Evolutionary conservation across 208 protist genomes (phyloP).

Genomic region (Crithidia bombi): DNA sequence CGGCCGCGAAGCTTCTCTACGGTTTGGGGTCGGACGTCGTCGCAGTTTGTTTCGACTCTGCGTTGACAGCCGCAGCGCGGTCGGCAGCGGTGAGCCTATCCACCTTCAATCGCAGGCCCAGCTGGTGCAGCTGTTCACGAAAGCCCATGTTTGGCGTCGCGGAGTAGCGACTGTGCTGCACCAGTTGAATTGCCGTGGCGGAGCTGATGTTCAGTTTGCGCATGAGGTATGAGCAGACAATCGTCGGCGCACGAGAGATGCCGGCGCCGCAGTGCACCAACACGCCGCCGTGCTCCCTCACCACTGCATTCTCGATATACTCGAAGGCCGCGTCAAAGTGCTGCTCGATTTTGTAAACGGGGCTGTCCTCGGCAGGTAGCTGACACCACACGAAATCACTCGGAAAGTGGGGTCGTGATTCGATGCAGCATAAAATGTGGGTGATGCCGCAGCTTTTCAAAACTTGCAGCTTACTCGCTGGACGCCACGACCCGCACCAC

Average conservation of each 20-base stretch:
- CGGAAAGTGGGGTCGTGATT: slow-evolving; percentile 57
- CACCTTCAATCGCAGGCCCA: slow-evolving; percentile 34
- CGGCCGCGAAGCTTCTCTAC: not conserved
- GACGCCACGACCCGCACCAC: slow-evolving; percentile 82
- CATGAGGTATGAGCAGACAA: slow-evolving; percentile 80
- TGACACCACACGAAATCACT: slow-evolving; percentile 60
- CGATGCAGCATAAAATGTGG: slow-evolving; percentile 79
- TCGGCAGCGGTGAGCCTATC: slow-evolving; percentile 2
- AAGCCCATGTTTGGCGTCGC: slow-evolving; percentile 80
- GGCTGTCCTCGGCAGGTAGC: slow-evolving; percentile 49
- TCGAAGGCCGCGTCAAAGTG: slow-evolving; percentile 67
- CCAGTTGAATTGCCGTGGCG: slow-evolving; percentile 49
- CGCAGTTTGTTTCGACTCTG: not conserved
- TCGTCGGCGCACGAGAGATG: slow-evolving; percentile 81
- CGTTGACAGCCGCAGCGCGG: slow-evolving; percentile 1
- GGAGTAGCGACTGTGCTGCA: slow-evolving; percentile 49
- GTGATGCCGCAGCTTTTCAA: slow-evolving; percentile 62
- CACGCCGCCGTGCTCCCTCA: slow-evolving; percentile 49
- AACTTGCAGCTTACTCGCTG: slow-evolving; percentile 43
- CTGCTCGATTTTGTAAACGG: slow-evolving; percentile 50
- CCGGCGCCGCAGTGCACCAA: slow-evolving; percentile 87
- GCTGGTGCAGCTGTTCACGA: slow-evolving; percentile 53
- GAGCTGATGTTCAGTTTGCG: slow-evolving; percentile 64
- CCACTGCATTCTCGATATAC: slow-evolving; percentile 76
- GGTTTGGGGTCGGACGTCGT: not conserved